Percentiles rank a stretch among this genome's conserved stretches.
Conservation (phyloP, 768 basidiomycete genomes). For the Rhodotorula babjevae region DNA sequence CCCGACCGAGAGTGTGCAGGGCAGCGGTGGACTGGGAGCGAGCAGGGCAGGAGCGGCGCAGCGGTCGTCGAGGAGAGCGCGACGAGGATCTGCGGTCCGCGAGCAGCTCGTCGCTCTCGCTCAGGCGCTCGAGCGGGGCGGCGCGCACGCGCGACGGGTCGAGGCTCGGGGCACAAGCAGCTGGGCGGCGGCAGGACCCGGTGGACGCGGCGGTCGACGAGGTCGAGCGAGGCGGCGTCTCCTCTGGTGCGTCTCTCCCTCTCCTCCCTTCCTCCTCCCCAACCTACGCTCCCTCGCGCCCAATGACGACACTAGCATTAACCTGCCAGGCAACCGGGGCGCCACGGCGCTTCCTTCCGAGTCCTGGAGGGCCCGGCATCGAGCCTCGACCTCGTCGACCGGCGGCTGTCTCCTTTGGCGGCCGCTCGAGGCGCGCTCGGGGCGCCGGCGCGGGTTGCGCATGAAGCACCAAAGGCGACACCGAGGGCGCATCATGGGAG, state of each 20-base stretch:
- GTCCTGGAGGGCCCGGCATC: not conserved
- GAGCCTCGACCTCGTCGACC: not conserved
- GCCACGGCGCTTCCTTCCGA: not conserved
- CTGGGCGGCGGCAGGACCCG: too few relatives aligned
- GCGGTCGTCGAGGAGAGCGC: too few relatives aligned
- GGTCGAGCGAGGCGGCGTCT: not conserved
- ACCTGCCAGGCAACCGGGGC: not conserved
- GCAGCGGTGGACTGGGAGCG: not conserved
- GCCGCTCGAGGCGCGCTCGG: not conserved
- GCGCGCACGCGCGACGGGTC: too few relatives aligned
- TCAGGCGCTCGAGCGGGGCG: too few relatives aligned
- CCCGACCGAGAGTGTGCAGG: not conserved
- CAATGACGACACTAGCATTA: not conserved
- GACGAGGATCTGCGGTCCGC: too few relatives aligned
- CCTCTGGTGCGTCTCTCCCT: not conserved
- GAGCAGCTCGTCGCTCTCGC: too few relatives aligned
- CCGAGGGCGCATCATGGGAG: not conserved
- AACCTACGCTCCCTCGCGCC: not conserved
- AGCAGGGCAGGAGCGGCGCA: too few relatives aligned
- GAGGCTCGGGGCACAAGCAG: too few relatives aligned
- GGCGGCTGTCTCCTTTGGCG: not conserved
- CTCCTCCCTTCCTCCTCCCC: not conserved
- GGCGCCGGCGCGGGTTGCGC: conserved; percentile 11
- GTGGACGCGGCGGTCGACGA: too few relatives aligned
- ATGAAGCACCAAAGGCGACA: conserved; percentile 19